Percentiles rank a stretch among this genome's conserved stretches.
These are phyloP conservation scores for Hyphodiscus hymeniophilus DNA, from an alignment of 495 filamentous ascomycete genomes.

Conservation along the genomic window DNA sequence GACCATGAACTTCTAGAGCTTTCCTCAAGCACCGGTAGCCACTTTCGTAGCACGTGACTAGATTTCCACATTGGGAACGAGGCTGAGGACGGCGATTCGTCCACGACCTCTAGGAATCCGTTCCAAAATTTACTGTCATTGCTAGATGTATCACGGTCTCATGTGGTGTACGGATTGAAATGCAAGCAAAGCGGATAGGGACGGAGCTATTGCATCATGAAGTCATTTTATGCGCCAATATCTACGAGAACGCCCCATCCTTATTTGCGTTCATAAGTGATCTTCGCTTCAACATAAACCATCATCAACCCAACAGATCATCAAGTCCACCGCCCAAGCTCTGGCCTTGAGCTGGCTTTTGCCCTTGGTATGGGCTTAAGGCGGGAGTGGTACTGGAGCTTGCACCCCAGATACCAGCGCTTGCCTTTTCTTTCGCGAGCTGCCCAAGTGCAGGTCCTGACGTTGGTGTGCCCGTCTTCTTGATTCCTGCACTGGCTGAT, in stretches of 20 bases:
- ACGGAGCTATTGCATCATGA: too few relatives aligned
- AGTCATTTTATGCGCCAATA: conserved; percentile 9
- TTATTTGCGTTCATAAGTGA: neutral
- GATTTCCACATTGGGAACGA: too few relatives aligned
- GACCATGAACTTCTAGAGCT: conserved; percentile 10
- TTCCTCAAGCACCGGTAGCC: too few relatives aligned
- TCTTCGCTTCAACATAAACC: neutral
- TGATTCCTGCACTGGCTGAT: conserved; percentile 65
- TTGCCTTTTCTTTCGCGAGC: conserved; percentile 93
- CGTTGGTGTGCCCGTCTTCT: conserved; percentile 58
- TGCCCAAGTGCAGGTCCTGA: conserved; percentile 72
- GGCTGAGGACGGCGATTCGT: too few relatives aligned
- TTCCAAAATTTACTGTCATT: too few relatives aligned
- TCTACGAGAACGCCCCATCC: neutral
- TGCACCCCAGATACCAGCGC: conserved; percentile 86
- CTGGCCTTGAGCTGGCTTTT: conserved; percentile 25
- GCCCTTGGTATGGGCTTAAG: conserved; percentile 28
- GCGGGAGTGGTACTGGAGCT: conserved; percentile 37
- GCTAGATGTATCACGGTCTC: too few relatives aligned
- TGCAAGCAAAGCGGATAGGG: too few relatives aligned
- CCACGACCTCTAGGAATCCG: too few relatives aligned
- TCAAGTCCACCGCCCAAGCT: conserved; percentile 42
- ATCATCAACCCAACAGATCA: conserved; percentile 53
- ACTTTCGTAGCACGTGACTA: too few relatives aligned
- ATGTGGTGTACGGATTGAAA: too few relatives aligned